phyloP scores from a whole-genome alignment of 2,329 filamentous ascomycete species.

The Microcyclospora pomicola region DNA sequence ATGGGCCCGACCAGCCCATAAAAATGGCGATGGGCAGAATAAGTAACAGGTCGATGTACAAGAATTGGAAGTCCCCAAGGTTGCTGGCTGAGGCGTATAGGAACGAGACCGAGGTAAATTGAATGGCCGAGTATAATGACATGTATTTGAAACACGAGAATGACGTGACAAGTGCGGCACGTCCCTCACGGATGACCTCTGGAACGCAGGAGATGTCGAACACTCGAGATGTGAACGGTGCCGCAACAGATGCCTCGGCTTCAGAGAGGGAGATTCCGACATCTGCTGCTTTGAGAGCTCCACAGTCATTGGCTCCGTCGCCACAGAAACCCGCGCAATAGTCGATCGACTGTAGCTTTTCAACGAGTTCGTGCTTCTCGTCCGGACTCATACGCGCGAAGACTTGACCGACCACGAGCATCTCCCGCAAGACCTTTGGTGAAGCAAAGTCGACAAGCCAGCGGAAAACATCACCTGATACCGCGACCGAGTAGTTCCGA shows the following conservation, averaged over 20 bases:
- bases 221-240: constrained; percentile 85
- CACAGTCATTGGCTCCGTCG: constrained; percentile 94
- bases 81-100: constrained; percentile 89
- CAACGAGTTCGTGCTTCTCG: constrained; percentile 93
- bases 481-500: constrained; percentile 73
- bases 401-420: constrained; percentile 83
- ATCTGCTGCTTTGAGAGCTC: constrained; percentile 89
- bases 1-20: constrained; percentile 94
- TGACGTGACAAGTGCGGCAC: constrained; percentile 89
- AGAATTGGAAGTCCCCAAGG: constrained; percentile 91
- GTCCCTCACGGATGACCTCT: constrained; percentile 81
- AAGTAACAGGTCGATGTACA: constrained; percentile 85
- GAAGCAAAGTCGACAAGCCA: constrained; percentile 90
- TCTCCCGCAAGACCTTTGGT: constrained; percentile 64
- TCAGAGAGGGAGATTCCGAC: constrained; percentile 95
- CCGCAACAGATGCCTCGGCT: constrained; percentile 94
- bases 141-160: constrained; percentile 99
- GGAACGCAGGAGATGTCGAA: constrained; percentile 96
- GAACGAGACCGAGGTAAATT: constrained; percentile 95
- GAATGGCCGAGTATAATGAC: constrained; percentile 97
- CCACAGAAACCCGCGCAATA: constrained; percentile 95
- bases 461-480: constrained; percentile 87
- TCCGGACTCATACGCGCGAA: constrained; percentile 98
- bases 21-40: constrained; percentile 96
- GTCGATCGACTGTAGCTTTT: constrained; percentile 90